Conservation (phyloP, 108 stramenopile genomes). For the Nitzschia palea region DNA sequence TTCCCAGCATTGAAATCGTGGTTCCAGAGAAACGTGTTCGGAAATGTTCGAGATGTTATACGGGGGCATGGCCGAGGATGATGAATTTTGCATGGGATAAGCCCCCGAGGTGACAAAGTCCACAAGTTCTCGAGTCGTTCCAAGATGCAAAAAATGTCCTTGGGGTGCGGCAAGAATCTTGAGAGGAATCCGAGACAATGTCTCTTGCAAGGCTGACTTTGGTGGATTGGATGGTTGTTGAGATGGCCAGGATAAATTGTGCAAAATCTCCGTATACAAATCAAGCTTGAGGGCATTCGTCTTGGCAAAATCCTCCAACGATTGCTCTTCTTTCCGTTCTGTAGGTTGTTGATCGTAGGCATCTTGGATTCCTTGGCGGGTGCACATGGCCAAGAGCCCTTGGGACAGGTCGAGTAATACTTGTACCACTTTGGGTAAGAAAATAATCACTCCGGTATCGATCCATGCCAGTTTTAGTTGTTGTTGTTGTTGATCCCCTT, state of each 20-base stretch:
- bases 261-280: slow-evolving; percentile 61
- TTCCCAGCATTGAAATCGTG: slow-evolving; percentile 3
- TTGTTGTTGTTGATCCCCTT: slow-evolving; percentile 1
- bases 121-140: slow-evolving; percentile 70
- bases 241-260: slow-evolving; percentile 39
- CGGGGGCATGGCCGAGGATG: background rate
- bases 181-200: slow-evolving; percentile 41
- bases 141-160: slow-evolving; percentile 73
- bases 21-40: background rate
- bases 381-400: slow-evolving; percentile 36
- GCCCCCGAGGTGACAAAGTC: slow-evolving; percentile 52
- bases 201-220: background rate
- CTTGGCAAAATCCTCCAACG: slow-evolving; percentile 41
- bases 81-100: background rate
- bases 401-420: slow-evolving; percentile 39
- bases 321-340: slow-evolving; percentile 5
- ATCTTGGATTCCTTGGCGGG: slow-evolving; percentile 37
- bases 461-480: slow-evolving; percentile 61
- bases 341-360: slow-evolving; percentile 16
- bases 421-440: slow-evolving; percentile 57
- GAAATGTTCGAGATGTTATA: background rate
- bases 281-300: slow-evolving; percentile 44
- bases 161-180: slow-evolving; percentile 41
- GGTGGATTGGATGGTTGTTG: background rate
- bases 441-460: slow-evolving; percentile 74